phyloP scores from a whole-genome alignment of 805 yeast species.

The Teunomyces atbi region DNA sequence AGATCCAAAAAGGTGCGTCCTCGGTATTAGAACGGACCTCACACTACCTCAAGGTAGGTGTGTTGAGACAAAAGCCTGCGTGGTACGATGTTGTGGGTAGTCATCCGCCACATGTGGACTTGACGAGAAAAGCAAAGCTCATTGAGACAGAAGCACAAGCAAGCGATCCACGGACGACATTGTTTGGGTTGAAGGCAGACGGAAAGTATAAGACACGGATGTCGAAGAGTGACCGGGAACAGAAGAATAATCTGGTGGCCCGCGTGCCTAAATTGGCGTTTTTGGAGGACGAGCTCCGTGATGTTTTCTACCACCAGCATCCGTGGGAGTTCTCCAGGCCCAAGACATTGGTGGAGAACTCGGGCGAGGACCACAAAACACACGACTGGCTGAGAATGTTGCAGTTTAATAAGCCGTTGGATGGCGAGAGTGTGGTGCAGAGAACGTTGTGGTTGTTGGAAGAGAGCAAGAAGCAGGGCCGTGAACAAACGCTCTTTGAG shows the following conservation, averaged over 20 bases:
- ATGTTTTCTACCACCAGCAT: conserved; percentile 83
- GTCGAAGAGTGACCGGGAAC: conserved; percentile 32
- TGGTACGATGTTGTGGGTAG: conserved; percentile 87
- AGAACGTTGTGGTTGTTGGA: conserved; percentile 40
- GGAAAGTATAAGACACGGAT: conserved; percentile 48
- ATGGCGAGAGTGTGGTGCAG: conserved; percentile 70
- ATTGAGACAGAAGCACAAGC: conserved; percentile 23
- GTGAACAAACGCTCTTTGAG: conserved; percentile 39
- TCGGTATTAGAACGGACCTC: conserved; percentile 80
- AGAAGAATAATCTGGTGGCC: conserved; percentile 41
- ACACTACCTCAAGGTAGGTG: conserved; percentile 66
- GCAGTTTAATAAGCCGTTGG: conserved; percentile 72
- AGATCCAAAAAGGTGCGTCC: conserved; percentile 67
- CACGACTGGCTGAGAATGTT: conserved; percentile 78
- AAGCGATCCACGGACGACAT: conserved; percentile 26
- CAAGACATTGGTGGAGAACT: conserved; percentile 73
- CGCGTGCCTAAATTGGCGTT: conserved; percentile 54
- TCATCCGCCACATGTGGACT: conserved; percentile 73
- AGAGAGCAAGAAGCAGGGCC: conserved; percentile 14
- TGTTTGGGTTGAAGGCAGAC: conserved; percentile 16
- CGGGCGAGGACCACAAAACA: conserved; percentile 52
- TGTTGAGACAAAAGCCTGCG: conserved; percentile 70
- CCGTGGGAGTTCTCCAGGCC: conserved; percentile 98
- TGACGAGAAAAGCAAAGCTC: conserved; percentile 45
- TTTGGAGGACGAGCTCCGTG: conserved; percentile 79